Base-by-base conservation (phyloP, 805 yeast species). In the Candida sithepensis region DNA sequence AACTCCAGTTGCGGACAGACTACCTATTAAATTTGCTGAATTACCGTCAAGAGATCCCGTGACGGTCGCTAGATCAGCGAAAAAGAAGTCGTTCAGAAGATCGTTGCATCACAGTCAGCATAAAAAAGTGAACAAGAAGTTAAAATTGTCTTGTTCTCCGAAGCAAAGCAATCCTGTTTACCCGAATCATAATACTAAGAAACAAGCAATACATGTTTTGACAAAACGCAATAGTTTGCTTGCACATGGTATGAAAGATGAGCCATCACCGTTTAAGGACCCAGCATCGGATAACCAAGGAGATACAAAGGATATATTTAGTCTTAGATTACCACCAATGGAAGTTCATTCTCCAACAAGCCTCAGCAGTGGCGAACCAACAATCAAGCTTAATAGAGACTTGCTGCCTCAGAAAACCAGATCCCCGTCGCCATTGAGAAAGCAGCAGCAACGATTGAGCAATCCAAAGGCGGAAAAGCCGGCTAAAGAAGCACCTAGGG, bases 31-130 rank as follows among this genome's bases (percentile, higher is more conserved):
- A 40, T 66, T 66, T 54, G 63, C 63, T 8, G 61, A 62, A 41
- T 50, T 66, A 39, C 70, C 70, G 2, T 57, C 62, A 10, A 57
- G 67, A 38, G 65, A 62, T 20, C 69, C 69, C 2, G 28, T 65
- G 22, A 57, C 59, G 4, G 56, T 61, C n/a, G 40, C 18, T 30
- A 61, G 56, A 40, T 51, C 66, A 2, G 48, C 50, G 4, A 57
- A 53, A 18, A 59, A 58, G 43, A 64, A 61, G 41, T 59, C 66
- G 2, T 38, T 53, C 1, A 45, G 63, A 33, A 56, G 49, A 42
- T 55, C 64, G 12, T 30, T 48, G 19, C 54, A 49, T 41, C 51
- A 42, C 21, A 21, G 37, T 18, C 44, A 24, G 5, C 45, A 39
- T 33, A 45, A 26, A 30, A 23, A 24, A 14, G 13, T 33, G n/a